These are phyloP conservation scores for Lactarius pseudohatsudake DNA, from an alignment of 768 basidiomycete genomes.

Conservation along the genomic window DNA sequence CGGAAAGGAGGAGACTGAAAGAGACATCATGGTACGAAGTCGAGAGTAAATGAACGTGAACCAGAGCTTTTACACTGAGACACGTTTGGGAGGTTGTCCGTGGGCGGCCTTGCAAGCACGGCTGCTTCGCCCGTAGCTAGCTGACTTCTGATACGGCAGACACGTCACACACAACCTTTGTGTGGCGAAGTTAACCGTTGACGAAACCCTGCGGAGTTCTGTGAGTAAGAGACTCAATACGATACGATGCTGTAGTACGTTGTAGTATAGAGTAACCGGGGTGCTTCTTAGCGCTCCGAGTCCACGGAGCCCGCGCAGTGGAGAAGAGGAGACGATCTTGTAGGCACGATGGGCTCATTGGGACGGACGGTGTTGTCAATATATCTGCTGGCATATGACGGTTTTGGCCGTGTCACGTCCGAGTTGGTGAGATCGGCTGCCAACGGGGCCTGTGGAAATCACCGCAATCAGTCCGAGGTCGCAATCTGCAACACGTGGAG, in stretches of 20 bases:
- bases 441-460: background rate
- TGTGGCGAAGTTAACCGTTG: background rate
- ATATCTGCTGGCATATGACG: background rate
- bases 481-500: background rate
- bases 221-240: background rate
- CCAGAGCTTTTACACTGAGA: background rate
- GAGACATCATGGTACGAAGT: conserved; percentile 18
- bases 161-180: background rate
- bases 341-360: background rate
- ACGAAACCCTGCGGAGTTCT: background rate
- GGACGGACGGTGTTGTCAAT: background rate
- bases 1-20: conserved; percentile 30
- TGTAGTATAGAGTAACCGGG: background rate
- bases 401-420: background rate
- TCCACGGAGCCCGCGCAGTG: conserved; percentile 3
- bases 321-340: background rate
- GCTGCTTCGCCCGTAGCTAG: background rate
- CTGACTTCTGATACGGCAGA: background rate
- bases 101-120: background rate
- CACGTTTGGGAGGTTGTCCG: background rate
- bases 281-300: background rate
- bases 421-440: conserved; percentile 1
- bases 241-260: background rate
- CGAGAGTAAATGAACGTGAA: background rate
- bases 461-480: conserved; percentile 1